Evolutionary conservation across 257 asterid species (phyloP).

Genomic region (Parsonsia alboflavescens): DNA sequence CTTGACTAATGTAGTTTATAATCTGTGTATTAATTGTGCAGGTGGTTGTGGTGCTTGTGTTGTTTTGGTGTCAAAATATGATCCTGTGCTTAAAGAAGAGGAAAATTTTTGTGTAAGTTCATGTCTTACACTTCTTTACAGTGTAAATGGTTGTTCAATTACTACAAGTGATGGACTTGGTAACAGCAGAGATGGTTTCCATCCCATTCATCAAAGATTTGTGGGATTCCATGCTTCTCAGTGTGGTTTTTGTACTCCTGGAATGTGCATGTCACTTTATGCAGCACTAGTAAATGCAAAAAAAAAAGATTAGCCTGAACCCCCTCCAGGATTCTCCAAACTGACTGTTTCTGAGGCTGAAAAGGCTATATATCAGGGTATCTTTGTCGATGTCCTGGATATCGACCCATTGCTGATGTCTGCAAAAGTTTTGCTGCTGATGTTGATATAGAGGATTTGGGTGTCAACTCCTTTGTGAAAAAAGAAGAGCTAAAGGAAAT

Average conservation of each 20-base stretch:
- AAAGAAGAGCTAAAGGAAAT: slow-evolving; percentile 35
- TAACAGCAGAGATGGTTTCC: slow-evolving; percentile 63
- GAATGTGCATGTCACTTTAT: slow-evolving; percentile 68
- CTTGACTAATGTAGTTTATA: not conserved
- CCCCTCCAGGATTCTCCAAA: slow-evolving; percentile 53
- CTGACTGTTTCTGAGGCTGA: slow-evolving; percentile 61
- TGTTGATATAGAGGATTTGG: slow-evolving; percentile 69
- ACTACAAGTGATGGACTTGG: slow-evolving; percentile 79
- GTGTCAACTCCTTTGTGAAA: slow-evolving; percentile 53
- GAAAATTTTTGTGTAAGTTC: slow-evolving; percentile 48
- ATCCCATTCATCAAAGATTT: slow-evolving; percentile 65
- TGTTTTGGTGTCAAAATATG: slow-evolving; percentile 56
- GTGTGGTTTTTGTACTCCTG: slow-evolving; percentile 80
- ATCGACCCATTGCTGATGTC: slow-evolving; percentile 71
- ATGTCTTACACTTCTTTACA: slow-evolving; percentile 71
- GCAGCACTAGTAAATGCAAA: slow-evolving; percentile 53
- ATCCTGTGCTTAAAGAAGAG: slow-evolving; percentile 26
- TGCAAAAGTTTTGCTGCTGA: slow-evolving; percentile 64
- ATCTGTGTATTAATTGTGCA: slow-evolving; percentile 15
- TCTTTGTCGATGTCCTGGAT: slow-evolving; percentile 70
- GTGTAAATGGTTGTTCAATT: slow-evolving; percentile 58
- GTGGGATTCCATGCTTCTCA: slow-evolving; percentile 78
- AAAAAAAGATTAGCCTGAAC: slow-evolving; percentile 29
- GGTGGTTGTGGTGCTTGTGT: slow-evolving; percentile 92
- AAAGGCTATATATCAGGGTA: slow-evolving; percentile 53